These are phyloP conservation scores for Aureobasidium sp. DNA, from an alignment of 2,329 filamentous ascomycete species.

Conservation along the genomic window DNA sequence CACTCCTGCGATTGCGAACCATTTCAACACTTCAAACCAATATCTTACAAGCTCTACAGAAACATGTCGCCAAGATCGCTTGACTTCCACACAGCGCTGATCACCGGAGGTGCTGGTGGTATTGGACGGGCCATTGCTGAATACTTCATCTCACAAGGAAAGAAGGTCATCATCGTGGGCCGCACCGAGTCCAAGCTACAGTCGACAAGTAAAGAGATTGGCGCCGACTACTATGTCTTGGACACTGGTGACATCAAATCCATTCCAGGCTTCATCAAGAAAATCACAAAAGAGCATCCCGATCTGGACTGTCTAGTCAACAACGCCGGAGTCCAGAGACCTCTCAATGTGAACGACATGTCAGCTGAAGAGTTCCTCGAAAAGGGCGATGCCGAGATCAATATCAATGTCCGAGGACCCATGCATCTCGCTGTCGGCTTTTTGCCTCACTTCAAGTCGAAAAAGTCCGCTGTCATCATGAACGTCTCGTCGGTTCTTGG, in stretches of 20 bases:
- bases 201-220: conserved; percentile 38
- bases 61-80: conserved; percentile 23
- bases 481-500: conserved; percentile 51
- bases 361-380: conserved; percentile 35
- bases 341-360: conserved; percentile 40
- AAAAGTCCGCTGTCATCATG: conserved; percentile 40
- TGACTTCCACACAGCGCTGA: conserved; percentile 39
- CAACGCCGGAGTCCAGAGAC: conserved; percentile 49
- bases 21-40: not conserved
- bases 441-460: conserved; percentile 44
- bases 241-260: conserved; percentile 43
- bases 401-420: conserved; percentile 53
- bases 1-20: not conserved
- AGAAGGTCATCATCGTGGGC: conserved; percentile 48
- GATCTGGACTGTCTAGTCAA: conserved; percentile 54
- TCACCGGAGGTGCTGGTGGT: conserved; percentile 47
- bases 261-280: conserved; percentile 41
- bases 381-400: conserved; percentile 51
- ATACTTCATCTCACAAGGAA: conserved; percentile 41
- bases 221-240: conserved; percentile 45
- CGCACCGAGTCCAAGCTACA: conserved; percentile 50
- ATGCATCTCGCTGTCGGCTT: conserved; percentile 49
- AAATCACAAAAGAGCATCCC: conserved; percentile 43
- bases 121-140: conserved; percentile 45
- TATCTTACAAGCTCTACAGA: not conserved